Conservation (phyloP, 305 asterid species). For the Fraxinus latifolia region DNA sequence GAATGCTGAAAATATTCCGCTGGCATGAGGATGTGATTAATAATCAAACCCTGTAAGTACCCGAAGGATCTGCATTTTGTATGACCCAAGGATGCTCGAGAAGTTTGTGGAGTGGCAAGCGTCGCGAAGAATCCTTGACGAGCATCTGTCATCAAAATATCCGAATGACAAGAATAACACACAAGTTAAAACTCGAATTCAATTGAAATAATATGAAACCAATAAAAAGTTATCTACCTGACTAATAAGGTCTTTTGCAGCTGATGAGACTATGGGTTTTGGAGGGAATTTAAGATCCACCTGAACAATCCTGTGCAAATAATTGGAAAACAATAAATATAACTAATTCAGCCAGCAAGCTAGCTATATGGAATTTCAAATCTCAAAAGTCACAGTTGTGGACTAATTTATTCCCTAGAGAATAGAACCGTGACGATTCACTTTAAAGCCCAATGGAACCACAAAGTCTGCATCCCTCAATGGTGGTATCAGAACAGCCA, state of each 20-base stretch:
- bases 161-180: neutral
- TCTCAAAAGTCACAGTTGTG: neutral
- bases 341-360: neutral
- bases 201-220: neutral
- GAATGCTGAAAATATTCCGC: neutral
- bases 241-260: slow-evolving; percentile 86
- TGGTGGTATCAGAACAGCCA: neutral
- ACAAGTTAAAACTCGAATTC: neutral
- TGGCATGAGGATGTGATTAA: neutral
- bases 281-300: slow-evolving; percentile 90
- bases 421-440: neutral
- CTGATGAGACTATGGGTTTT: slow-evolving; percentile 71
- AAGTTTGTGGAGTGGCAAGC: slow-evolving; percentile 56
- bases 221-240: slow-evolving; percentile 44
- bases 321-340: neutral
- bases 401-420: neutral
- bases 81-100: slow-evolving; percentile 70
- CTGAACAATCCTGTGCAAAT: slow-evolving; percentile 66
- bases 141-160: slow-evolving; percentile 53
- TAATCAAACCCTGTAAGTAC: slow-evolving; percentile 42
- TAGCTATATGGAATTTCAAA: neutral
- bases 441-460: neutral
- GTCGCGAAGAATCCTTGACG: slow-evolving; percentile 55
- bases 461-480: neutral
- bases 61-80: slow-evolving; percentile 68